Evolutionary conservation across 768 basidiomycete species (phyloP).

Genomic region (Leccinum truebloodii): DNA sequence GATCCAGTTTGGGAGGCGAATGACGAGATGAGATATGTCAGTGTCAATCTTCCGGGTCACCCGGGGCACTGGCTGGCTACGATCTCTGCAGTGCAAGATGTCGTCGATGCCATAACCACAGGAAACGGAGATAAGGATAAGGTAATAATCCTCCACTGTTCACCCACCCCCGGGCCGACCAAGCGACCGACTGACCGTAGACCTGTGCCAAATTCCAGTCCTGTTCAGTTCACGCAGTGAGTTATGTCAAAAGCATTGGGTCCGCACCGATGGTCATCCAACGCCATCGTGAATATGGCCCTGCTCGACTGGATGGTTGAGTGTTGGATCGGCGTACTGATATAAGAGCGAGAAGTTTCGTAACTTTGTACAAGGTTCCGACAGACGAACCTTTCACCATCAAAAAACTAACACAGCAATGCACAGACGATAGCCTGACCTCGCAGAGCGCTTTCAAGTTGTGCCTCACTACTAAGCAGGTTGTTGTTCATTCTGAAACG

Average conservation of each 20-base stretch:
- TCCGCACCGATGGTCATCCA: not conserved
- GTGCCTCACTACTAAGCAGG: too few relatives aligned
- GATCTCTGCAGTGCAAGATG: not conserved
- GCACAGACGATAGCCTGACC: too few relatives aligned
- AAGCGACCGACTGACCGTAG: too few relatives aligned
- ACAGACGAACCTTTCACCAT: too few relatives aligned
- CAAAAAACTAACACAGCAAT: not conserved
- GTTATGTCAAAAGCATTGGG: not conserved
- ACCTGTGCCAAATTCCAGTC: not conserved
- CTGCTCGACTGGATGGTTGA: not conserved
- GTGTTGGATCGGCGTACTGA: not conserved
- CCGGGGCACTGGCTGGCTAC: not conserved
- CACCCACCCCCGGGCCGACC: not conserved
- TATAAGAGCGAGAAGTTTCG: not conserved
- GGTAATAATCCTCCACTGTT: not conserved
- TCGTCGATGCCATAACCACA: not conserved
- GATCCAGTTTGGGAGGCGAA: constrained; percentile 38
- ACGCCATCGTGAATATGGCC: not conserved
- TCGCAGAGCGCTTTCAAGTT: too few relatives aligned
- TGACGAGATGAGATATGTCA: not conserved
- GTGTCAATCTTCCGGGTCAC: not conserved
- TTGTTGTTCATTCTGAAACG: not conserved
- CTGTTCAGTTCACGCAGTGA: not conserved
- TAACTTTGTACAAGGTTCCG: not conserved
- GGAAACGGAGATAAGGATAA: not conserved